phyloP scores from a whole-genome alignment of 2,329 filamentous ascomycete genomes.

The Neoarthrinium moseri region DNA sequence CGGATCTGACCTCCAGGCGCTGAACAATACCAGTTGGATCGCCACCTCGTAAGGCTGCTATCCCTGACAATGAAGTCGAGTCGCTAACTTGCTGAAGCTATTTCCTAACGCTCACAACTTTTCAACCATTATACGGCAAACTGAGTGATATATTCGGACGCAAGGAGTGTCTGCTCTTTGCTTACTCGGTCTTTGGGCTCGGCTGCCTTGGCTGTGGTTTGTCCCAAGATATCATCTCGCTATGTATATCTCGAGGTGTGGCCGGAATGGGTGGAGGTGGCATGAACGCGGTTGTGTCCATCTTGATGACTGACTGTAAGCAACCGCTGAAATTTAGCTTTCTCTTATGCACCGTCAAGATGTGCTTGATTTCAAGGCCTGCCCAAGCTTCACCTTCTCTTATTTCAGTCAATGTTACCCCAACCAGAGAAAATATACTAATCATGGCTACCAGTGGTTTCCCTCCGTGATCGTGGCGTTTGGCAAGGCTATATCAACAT shows the following conservation, averaged over 20 bases:
- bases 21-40: conserved; percentile 76
- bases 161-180: conserved; percentile 56
- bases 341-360: too few species aligned
- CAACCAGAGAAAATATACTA: too few species aligned
- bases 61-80: too few species aligned
- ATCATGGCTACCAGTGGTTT: too few species aligned
- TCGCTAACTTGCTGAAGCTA: not conserved
- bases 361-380: too few species aligned
- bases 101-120: conserved; percentile 9
- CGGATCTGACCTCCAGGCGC: conserved; percentile 70
- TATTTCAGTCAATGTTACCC: too few species aligned
- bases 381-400: too few species aligned
- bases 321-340: too few species aligned
- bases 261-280: conserved; percentile 56
- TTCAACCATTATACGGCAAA: conserved; percentile 63
- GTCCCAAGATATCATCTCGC: conserved; percentile 55
- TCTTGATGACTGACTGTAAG: conserved; percentile 62
- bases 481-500: conserved; percentile 68
- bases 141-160: conserved; percentile 61
- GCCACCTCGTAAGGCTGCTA: conserved; percentile 38
- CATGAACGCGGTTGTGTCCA: conserved; percentile 61
- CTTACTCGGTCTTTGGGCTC: conserved; percentile 56
- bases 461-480: conserved; percentile 59
- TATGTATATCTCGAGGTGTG: conserved; percentile 54
- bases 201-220: conserved; percentile 60